Evolutionary conservation across 805 yeast genomes (phyloP), one percentile per base, ranked within the genome.

Genomic region (Metschnikowia lunata): DNA sequence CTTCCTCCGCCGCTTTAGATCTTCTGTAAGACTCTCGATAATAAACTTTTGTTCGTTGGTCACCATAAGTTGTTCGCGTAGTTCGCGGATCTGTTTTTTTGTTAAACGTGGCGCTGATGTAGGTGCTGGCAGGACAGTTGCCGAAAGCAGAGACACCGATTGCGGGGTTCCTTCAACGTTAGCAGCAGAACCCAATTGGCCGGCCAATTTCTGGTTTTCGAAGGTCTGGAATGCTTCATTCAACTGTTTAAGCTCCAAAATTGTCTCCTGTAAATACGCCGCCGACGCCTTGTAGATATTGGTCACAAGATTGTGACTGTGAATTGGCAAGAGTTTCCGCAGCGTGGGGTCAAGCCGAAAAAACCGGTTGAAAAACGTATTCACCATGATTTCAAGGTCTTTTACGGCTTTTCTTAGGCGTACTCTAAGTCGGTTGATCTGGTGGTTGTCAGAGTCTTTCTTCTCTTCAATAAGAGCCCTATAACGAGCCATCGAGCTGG

Each of bases 1-100:
- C 50, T 80, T 78, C 36, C 97, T 66, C 40, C 76, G 80, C 51
- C 72, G 74, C 47, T 82, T 85, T 31, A 83, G 79, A 11, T 74
- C 79, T 2, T 72, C 70, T 26, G 86, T 75, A 76, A 83, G 78
- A 12, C 79, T 73, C 46, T 79, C 78, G 3, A 91, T 81, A 48
- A 91, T 63, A 52, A 78, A 90, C 53, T 74, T 72, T 56, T 90
- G 98, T 59, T 90, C 98, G 48, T 83, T 83, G 57, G 88, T 64
- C 9, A 91, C 97, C 84, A 90, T 85, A 46, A 90, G 64, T 51
- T 84, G 83, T 52, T 88, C 91, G 37, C 93, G 65, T 26, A 72
- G 64, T 39, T 73, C 73, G 35, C 89, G 71, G 8, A 85, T 75
- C 49, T 82, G 76, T 40, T 62, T 66, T 54, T 76, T 73, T 5